Evolutionary conservation across 2,329 filamentous ascomycete genomes (phyloP), one percentile per base, ranked within the genome.

Genomic region (Hypoxylon sp.): DNA sequence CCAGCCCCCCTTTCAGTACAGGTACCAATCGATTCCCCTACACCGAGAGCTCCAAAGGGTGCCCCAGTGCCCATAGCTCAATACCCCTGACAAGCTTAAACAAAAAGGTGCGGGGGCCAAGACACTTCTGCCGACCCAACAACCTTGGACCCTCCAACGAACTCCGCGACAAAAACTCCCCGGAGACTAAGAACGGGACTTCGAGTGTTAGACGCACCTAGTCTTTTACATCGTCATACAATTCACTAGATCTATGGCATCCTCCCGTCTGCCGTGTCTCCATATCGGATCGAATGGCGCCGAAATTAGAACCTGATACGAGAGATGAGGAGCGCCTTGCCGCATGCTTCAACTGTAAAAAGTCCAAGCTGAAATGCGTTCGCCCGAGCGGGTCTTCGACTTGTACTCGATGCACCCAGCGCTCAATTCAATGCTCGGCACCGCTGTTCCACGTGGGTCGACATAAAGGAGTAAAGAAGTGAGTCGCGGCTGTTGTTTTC

Each of bases 391-490:
- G 76, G 25, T 74, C 70, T 3, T 58, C 70, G 2, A 73, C 71
- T n/a, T 78, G 76, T 65, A 72, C 73, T 5, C 71, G 76, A 30
- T 78, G 76, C 61, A 71, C 68, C 3, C 74, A 76, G 63, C 74
- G 76, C 56, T 70, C 70, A 7, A 74, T 78, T 12, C 87, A 91
- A 63, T 93, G 90, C 74, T 80, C 91, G 5, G 87, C 91, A 2
- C 90, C 85, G n/a, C 86, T 86, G n/a, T 91, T 92, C 74, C 90
- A 92, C 67, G 85, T 91, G 3, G 90, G 90, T 6, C 83, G 91
- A 52, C 90, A 91, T 74, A 92, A 92, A 74, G 91, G 90, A 21
- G 90, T 92, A 65, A 93, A 92, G 77, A 93, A 93, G 90, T 90
- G 78, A 78, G 82, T 70, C 41, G 23, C 46, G 12, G 12, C 11